phyloP scores from a whole-genome alignment of 495 filamentous ascomycete species.

The Antarctomyces pellizariae region DNA sequence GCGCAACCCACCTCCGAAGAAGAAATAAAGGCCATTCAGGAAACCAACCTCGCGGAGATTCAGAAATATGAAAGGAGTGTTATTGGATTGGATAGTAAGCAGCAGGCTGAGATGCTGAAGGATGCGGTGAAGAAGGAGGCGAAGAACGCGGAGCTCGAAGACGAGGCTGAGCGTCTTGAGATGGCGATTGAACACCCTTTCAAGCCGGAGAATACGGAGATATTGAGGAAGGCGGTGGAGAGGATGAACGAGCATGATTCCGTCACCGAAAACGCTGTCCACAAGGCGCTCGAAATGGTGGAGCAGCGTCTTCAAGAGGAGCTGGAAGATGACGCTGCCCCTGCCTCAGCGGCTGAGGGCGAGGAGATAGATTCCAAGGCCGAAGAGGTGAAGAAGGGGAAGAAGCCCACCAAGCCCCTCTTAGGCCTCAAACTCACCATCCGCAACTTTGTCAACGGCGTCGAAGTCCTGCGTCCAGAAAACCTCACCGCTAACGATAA shows the following conservation, averaged over 20 bases:
- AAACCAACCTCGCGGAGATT: slow-evolving; percentile 29
- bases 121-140: slow-evolving; percentile 10
- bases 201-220: neutral
- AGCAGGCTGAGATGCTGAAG: slow-evolving; percentile 7
- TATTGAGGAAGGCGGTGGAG: slow-evolving; percentile 1
- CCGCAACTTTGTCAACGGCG: slow-evolving; percentile 48
- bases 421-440: slow-evolving; percentile 45
- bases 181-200: slow-evolving; percentile 1
- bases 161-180: slow-evolving; percentile 2
- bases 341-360: slow-evolving; percentile 2
- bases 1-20: slow-evolving; percentile 58
- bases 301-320: too few species aligned
- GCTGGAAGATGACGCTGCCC: slow-evolving; percentile 2
- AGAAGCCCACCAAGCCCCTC: slow-evolving; percentile 16
- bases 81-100: slow-evolving; percentile 23
- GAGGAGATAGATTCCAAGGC: slow-evolving; percentile 5
- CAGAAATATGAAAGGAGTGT: slow-evolving; percentile 45
- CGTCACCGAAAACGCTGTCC: too few species aligned
- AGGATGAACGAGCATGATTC: too few species aligned
- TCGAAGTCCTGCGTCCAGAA: slow-evolving; percentile 33
- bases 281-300: too few species aligned
- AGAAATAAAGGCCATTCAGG: slow-evolving; percentile 53
- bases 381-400: slow-evolving; percentile 10
- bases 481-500: slow-evolving; percentile 23
- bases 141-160: slow-evolving; percentile 3